These are phyloP conservation scores for Schoenoplectus triqueter DNA, from an alignment of 202 grass and related monocot species.

Conservation along the genomic window DNA sequence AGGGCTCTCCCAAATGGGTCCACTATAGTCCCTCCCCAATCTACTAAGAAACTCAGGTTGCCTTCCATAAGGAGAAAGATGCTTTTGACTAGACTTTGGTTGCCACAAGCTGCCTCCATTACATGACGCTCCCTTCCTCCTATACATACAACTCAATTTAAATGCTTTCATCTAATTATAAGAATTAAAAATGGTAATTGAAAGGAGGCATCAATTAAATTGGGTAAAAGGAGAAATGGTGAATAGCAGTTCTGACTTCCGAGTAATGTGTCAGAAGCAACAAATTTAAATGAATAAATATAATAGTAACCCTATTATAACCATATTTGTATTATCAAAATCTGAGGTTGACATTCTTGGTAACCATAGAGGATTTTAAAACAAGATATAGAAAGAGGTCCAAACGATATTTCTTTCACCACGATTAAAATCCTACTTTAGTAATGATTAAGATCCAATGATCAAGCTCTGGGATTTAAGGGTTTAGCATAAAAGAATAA, in stretches of 20 bases:
- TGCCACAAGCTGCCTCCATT: constrained; percentile 38
- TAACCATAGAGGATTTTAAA: neutral
- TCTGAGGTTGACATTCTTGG: neutral
- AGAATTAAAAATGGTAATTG: constrained; percentile 14
- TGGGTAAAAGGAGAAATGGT: neutral
- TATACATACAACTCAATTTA: constrained; percentile 27
- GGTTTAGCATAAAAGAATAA: neutral
- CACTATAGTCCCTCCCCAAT: constrained; percentile 44
- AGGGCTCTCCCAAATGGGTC: constrained; percentile 47
- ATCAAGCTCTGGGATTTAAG: constrained; percentile 16
- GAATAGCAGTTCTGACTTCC: neutral
- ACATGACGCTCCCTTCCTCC: constrained; percentile 26
- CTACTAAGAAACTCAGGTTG: constrained; percentile 71
- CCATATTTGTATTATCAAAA: constrained; percentile 1
- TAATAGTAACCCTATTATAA: neutral
- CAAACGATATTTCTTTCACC: neutral
- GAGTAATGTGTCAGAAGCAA: neutral
- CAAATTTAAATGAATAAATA: constrained; percentile 1
- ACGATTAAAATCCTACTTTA: neutral
- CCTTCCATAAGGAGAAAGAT: constrained; percentile 43
- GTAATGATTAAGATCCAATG: constrained; percentile 12
- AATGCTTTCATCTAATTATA: neutral
- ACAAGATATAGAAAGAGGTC: neutral
- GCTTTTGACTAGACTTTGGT: constrained; percentile 48
- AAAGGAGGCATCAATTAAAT: neutral